Percentiles rank a stretch among this genome's conserved stretches.
Evolutionary conservation across 2,329 filamentous ascomycete species (phyloP).

Genomic region (Diaporthe helianthi): DNA sequence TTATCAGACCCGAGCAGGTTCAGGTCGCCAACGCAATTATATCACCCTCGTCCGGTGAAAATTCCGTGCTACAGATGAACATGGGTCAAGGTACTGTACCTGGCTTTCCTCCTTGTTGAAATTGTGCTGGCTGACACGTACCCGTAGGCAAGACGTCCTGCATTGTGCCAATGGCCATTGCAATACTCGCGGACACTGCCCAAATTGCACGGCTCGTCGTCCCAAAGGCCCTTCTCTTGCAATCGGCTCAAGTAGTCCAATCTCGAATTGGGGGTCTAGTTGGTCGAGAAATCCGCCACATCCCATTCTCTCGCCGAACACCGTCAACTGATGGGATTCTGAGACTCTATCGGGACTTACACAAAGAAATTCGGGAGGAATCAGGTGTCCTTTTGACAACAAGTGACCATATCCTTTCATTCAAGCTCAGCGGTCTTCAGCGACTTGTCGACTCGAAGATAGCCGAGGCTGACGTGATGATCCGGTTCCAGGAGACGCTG

Average conservation of each 20-base stretch:
- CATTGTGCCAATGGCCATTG: slow-evolving; percentile 60
- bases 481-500: slow-evolving; percentile 59
- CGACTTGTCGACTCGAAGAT: slow-evolving; percentile 56
- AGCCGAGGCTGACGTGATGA: slow-evolving; percentile 53
- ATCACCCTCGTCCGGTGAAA: slow-evolving; percentile 55
- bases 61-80: slow-evolving; percentile 70
- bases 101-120: no score
- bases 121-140: neutral
- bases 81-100: slow-evolving; percentile 64
- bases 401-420: slow-evolving; percentile 71
- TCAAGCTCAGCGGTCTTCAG: slow-evolving; percentile 67
- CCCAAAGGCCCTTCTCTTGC: slow-evolving; percentile 61
- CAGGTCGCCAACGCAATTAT: slow-evolving; percentile 69
- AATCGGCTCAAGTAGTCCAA: slow-evolving; percentile 64
- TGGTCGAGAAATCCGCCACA: slow-evolving; percentile 58
- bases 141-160: slow-evolving; percentile 61
- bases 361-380: slow-evolving; percentile 47
- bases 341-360: slow-evolving; percentile 47
- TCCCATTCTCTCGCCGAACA: slow-evolving; percentile 64
- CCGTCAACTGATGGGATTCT: slow-evolving; percentile 43
- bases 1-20: slow-evolving; percentile 68
- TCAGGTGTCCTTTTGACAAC: slow-evolving; percentile 64
- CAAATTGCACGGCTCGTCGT: slow-evolving; percentile 62
- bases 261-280: slow-evolving; percentile 62
- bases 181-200: slow-evolving; percentile 50